Percentiles rank a stretch among this genome's conserved stretches.
phyloP scores from a whole-genome alignment of 1,284 basidiomycete genomes.

The Termitomyces sp. region DNA sequence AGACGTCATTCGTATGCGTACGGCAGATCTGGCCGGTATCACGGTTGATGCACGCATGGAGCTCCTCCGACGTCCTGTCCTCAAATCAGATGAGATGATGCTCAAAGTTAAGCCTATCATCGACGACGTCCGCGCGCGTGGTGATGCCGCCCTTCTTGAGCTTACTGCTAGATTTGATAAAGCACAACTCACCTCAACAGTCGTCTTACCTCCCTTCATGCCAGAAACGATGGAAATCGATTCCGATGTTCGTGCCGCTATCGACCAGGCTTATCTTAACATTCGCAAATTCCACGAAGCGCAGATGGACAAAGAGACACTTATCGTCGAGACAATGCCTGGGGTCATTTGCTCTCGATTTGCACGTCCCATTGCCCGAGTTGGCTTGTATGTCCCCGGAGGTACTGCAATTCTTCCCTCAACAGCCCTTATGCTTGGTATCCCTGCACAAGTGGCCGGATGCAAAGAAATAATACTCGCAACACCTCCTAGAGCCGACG shows the following conservation, averaged over 20 bases:
- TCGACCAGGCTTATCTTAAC: constrained; percentile 91
- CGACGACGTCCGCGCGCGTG: constrained; percentile 77
- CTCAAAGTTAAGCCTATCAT: constrained; percentile 94
- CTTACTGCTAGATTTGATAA: constrained; percentile 94
- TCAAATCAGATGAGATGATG: constrained; percentile 94
- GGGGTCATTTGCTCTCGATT: constrained; percentile 95
- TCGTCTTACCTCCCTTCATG: constrained; percentile 65
- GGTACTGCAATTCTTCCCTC: constrained; percentile 96
- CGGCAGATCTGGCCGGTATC: constrained; percentile 54
- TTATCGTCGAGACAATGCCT: constrained; percentile 96
- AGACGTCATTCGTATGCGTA: constrained; percentile 74
- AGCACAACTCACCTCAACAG: constrained; percentile 56
- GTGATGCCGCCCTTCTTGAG: constrained; percentile 85
- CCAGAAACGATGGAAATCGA: constrained; percentile 58
- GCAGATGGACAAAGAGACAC: constrained; percentile 66
- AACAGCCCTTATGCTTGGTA: constrained; percentile 96
- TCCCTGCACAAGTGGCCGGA: constrained; percentile 96
- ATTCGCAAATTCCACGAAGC: constrained; percentile 88
- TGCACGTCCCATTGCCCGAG: constrained; percentile 88
- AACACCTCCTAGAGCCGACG: constrained; percentile 89
- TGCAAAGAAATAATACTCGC: constrained; percentile 93
- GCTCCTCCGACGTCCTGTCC: constrained; percentile 86
- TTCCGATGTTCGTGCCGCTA: constrained; percentile 69
- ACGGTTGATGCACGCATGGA: constrained; percentile 53
- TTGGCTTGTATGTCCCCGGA: constrained; percentile 96